phyloP scores from a whole-genome alignment of 495 filamentous ascomycete species.

The Podospora pseudoanserina region DNA sequence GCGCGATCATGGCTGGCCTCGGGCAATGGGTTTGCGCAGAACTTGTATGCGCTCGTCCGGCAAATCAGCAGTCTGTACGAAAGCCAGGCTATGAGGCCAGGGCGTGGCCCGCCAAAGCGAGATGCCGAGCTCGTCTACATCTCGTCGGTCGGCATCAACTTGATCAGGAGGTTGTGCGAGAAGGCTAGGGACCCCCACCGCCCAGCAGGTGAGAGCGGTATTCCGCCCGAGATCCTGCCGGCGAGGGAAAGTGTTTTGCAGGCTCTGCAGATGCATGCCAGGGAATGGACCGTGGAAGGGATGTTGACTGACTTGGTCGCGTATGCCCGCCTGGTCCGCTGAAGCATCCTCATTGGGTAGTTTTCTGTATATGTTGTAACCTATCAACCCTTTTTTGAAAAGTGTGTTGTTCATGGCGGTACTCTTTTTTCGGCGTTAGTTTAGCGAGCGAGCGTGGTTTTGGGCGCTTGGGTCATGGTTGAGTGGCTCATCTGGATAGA shows the following conservation, averaged over 20 bases:
- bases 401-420: not conserved
- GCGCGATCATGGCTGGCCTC: constrained; percentile 82
- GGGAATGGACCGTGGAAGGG: constrained; percentile 51
- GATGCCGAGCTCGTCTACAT: constrained; percentile 56
- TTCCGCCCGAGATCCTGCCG: constrained; percentile 65
- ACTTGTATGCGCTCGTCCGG: constrained; percentile 68
- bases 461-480: not conserved
- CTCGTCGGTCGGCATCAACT: constrained; percentile 63
- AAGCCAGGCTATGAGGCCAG: constrained; percentile 30
- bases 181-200: constrained; percentile 64
- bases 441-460: constrained; percentile 2
- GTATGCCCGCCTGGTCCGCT: constrained; percentile 62
- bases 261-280: constrained; percentile 58
- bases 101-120: constrained; percentile 32
- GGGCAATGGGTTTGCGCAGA: constrained; percentile 78
- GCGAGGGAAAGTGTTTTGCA: constrained; percentile 66
- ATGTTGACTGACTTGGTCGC: constrained; percentile 70
- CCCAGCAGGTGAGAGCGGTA: constrained; percentile 32
- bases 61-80: constrained; percentile 60
- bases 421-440: constrained; percentile 7
- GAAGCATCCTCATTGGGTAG: constrained; percentile 4
- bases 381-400: not conserved
- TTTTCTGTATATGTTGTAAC: not conserved
- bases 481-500: not conserved
- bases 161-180: constrained; percentile 66